phyloP scores from a whole-genome alignment of 2,329 filamentous ascomycete genomes.

The Exophiala xenobiotica region DNA sequence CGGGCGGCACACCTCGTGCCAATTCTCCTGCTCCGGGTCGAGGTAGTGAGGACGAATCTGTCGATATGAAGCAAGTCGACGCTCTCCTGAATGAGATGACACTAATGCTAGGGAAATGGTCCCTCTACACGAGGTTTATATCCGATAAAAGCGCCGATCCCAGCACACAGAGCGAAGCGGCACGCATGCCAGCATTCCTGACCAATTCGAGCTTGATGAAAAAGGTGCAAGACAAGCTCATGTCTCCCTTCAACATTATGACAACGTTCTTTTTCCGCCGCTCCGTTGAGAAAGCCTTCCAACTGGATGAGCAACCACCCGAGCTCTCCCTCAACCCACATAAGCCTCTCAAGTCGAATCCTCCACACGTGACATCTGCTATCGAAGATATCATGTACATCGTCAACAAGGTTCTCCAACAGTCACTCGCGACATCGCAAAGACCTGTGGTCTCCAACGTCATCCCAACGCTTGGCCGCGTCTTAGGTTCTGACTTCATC shows the following conservation, averaged over 20 bases:
- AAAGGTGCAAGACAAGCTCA: conserved; percentile 73
- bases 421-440: conserved; percentile 83
- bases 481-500: conserved; percentile 86
- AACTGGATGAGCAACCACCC: conserved; percentile 82
- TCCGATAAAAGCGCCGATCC: conserved; percentile 73
- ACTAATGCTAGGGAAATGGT: conserved; percentile 90
- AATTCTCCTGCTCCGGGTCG: conserved; percentile 72
- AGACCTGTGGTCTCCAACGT: conserved; percentile 73
- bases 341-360: conserved; percentile 69
- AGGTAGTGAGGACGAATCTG: conserved; percentile 80
- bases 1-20: conserved; percentile 64
- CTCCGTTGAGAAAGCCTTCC: conserved; percentile 96
- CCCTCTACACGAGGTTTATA: conserved; percentile 85
- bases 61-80: conserved; percentile 97
- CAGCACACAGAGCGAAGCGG: conserved; percentile 56
- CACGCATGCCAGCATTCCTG: conserved; percentile 69
- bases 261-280: conserved; percentile 95
- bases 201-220: conserved; percentile 73
- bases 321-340: conserved; percentile 75
- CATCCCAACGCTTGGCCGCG: conserved; percentile 72
- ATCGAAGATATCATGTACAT: conserved; percentile 99
- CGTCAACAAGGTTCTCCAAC: conserved; percentile 84
- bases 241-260: conserved; percentile 83
- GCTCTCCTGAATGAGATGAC: conserved; percentile 82
- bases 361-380: conserved; percentile 89